Conservation (phyloP, 2,329 filamentous ascomycete genomes). For the Aciculosporium take region DNA sequence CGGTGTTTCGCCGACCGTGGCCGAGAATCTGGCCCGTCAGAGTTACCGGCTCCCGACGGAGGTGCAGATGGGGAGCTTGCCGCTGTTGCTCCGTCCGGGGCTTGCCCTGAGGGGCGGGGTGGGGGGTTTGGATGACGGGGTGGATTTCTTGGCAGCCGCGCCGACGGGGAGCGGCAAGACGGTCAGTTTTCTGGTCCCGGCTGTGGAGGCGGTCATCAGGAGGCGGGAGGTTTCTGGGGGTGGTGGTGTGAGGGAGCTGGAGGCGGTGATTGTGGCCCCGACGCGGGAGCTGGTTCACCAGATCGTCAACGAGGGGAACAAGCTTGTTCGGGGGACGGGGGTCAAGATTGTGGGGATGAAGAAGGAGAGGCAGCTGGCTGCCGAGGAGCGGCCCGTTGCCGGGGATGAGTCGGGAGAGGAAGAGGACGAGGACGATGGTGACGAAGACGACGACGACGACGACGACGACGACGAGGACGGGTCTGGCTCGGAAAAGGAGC, state of each 20-base stretch:
- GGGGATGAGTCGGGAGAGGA: constrained; percentile 25
- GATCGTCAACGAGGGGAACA: constrained; percentile 74
- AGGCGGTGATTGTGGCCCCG: constrained; percentile 60
- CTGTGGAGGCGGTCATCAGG: constrained; percentile 61
- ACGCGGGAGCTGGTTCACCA: constrained; percentile 68
- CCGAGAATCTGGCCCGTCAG: constrained; percentile 68
- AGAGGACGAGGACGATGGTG: not conserved
- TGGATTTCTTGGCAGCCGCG: constrained; percentile 77
- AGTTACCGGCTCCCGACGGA: constrained; percentile 83
- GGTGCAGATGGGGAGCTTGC: constrained; percentile 78
- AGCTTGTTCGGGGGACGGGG: constrained; percentile 61
- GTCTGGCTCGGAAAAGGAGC: constrained; percentile 22
- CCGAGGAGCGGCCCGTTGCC: constrained; percentile 25
- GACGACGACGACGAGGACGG: not conserved
- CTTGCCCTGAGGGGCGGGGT: constrained; percentile 29
- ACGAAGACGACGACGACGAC: not conserved
- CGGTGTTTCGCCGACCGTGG: constrained; percentile 57
- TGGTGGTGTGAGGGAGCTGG: constrained; percentile 34
- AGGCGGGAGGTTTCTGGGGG: constrained; percentile 35
- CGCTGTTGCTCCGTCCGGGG: constrained; percentile 53
- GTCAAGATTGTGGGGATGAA: constrained; percentile 70
- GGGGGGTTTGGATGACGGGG: constrained; percentile 21
- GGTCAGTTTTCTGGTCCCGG: constrained; percentile 76
- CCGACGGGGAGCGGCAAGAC: constrained; percentile 97
- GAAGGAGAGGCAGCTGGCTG: constrained; percentile 63